These are phyloP conservation scores for Leishmania braziliensis DNA, from an alignment of 208 protist species.

Conservation along the genomic window DNA sequence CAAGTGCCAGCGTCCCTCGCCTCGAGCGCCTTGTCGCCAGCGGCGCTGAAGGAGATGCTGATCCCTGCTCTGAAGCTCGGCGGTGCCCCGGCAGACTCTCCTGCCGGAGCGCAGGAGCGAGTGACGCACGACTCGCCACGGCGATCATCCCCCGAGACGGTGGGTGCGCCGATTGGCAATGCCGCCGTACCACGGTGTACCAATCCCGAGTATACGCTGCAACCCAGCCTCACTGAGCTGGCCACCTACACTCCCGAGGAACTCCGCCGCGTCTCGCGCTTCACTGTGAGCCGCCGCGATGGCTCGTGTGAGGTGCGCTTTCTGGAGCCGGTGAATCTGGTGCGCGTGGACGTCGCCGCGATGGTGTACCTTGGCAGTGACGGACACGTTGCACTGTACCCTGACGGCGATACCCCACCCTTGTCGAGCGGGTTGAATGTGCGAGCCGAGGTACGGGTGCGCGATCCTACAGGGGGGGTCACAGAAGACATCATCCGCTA, in stretches of 20 bases:
- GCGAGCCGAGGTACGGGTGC: constrained; percentile 64
- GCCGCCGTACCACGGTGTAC: constrained; percentile 57
- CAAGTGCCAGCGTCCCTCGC: constrained; percentile 49
- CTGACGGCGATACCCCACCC: constrained; percentile 32
- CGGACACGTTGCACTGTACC: constrained; percentile 75
- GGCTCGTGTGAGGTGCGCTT: constrained; percentile 69
- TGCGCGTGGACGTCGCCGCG: constrained; percentile 66
- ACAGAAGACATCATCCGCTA: constrained; percentile 26
- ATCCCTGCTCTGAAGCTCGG: constrained; percentile 50
- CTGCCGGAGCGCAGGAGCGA: neutral
- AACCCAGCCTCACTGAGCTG: constrained; percentile 64
- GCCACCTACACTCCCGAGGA: constrained; percentile 41
- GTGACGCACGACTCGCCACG: constrained; percentile 8
- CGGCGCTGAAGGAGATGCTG: constrained; percentile 65
- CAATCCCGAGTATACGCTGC: constrained; percentile 56
- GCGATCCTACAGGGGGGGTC: constrained; percentile 46
- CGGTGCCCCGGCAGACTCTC: neutral
- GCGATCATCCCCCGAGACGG: neutral
- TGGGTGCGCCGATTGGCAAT: constrained; percentile 5
- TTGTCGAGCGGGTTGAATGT: constrained; percentile 59
- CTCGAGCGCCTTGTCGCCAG: constrained; percentile 51
- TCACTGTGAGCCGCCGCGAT: constrained; percentile 63
- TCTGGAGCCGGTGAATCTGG: constrained; percentile 82
- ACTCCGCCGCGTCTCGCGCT: constrained; percentile 56
- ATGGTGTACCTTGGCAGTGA: constrained; percentile 51